These are phyloP conservation scores for Neopestalotiopsis sp. DNA, from an alignment of 2,329 filamentous ascomycete species.

Conservation along the genomic window DNA sequence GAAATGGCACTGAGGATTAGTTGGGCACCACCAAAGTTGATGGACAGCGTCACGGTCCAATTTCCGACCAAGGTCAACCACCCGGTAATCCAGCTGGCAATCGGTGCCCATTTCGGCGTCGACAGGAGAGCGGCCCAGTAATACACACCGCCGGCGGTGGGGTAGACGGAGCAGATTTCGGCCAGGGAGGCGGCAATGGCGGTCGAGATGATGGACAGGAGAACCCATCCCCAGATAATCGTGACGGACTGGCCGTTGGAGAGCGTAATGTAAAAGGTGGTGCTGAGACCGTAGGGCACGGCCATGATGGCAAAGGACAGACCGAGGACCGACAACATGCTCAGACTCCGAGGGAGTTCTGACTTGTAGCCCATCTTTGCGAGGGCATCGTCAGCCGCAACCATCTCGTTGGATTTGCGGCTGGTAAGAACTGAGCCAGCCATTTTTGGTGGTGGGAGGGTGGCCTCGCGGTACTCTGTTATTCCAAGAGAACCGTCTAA, in stretches of 20 bases:
- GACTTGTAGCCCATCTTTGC: constrained; percentile 72
- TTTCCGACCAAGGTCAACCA: constrained; percentile 77
- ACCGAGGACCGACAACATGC: constrained; percentile 72
- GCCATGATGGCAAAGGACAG: constrained; percentile 78
- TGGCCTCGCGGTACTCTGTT: neutral
- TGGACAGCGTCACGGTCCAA: constrained; percentile 68
- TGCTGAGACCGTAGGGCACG: constrained; percentile 70
- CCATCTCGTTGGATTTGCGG: constrained; percentile 20
- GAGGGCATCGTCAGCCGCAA: constrained; percentile 61
- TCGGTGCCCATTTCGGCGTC: constrained; percentile 68
- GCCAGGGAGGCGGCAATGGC: constrained; percentile 70
- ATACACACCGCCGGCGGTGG: constrained; percentile 73
- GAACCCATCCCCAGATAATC: constrained; percentile 73
- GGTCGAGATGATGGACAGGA: constrained; percentile 68
- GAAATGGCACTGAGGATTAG: constrained; percentile 70
- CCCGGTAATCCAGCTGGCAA: constrained; percentile 73
- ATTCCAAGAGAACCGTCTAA: neutral
- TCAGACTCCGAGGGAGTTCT: constrained; percentile 69
- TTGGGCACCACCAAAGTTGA: constrained; percentile 74
- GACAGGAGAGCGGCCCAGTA: constrained; percentile 75
- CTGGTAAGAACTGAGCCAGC: neutral
- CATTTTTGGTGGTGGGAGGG: neutral
- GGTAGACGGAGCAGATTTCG: constrained; percentile 73
- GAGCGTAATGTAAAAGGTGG: constrained; percentile 72
- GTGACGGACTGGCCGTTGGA: constrained; percentile 73